A percentile compares a stretch with the other conserved stretches of the same genome.
These are phyloP conservation scores for Hypoxylon sp. DNA, from an alignment of 2,329 filamentous ascomycete species.

Conservation along the genomic window DNA sequence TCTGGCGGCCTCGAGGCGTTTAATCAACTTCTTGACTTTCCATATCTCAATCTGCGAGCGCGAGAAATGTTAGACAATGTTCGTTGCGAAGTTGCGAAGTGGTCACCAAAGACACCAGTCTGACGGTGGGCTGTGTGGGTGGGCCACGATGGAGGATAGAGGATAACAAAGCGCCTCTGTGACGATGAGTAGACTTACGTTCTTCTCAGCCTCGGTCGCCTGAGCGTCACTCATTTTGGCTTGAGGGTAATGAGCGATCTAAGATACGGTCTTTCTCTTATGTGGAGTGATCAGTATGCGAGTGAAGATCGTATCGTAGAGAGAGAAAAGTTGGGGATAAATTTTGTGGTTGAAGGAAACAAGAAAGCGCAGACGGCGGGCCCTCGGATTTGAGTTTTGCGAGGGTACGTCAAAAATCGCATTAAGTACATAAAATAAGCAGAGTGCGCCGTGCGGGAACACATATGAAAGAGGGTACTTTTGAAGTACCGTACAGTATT, in stretches of 20 bases:
- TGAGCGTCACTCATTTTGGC: conserved; percentile 88
- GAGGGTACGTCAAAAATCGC: conserved; percentile 36
- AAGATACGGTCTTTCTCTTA: conserved; percentile 41
- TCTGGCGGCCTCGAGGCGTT: conserved; percentile 94
- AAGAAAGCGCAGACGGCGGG: conserved; percentile 42
- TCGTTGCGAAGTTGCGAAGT: conserved; percentile 47
- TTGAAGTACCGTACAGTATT: no score
- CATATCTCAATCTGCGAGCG: conserved; percentile 77
- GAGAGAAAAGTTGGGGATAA: conserved; percentile 46
- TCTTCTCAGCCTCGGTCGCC: conserved; percentile 97
- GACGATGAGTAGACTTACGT: conserved; percentile 66
- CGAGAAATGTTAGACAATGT: conserved; percentile 40
- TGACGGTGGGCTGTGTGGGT: conserved; percentile 25
- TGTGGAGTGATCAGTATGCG: conserved; percentile 33
- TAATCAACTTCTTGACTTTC: conserved; percentile 99
- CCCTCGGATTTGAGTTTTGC: conserved; percentile 33
- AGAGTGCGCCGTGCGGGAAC: conserved; percentile 7
- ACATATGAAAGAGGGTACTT: conserved; percentile 14
- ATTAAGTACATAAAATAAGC: conserved; percentile 24
- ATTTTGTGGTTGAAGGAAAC: conserved; percentile 45
- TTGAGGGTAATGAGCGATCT: conserved; percentile 48
- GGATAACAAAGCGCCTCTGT: conserved; percentile 6
- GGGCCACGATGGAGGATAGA: conserved; percentile 2
- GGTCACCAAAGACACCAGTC: conserved; percentile 40
- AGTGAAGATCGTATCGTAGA: conserved; percentile 38